Conservation (phyloP, 306 rosid genomes). For the Lithocarpus polystachyus region DNA sequence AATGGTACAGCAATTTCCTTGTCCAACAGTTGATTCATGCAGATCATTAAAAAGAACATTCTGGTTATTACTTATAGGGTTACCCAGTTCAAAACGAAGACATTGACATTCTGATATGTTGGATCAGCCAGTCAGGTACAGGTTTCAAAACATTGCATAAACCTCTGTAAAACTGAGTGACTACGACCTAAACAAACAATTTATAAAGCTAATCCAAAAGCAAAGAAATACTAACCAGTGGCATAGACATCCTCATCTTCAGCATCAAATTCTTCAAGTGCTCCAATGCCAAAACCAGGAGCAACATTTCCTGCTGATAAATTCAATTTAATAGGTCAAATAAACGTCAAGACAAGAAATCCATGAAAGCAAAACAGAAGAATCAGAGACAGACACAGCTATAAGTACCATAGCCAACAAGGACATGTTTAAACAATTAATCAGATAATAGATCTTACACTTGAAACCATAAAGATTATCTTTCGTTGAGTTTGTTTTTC, state of each 20-base stretch:
- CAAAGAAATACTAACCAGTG: conserved; percentile 52
- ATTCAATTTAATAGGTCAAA: conserved; percentile 34
- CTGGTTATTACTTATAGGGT: not conserved
- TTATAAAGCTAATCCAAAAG: conserved; percentile 16
- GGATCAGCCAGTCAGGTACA: not conserved
- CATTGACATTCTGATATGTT: not conserved
- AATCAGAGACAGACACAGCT: conserved; percentile 1
- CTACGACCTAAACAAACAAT: not conserved
- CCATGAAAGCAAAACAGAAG: conserved; percentile 15
- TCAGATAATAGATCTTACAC: conserved; percentile 58
- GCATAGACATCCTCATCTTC: conserved; percentile 96
- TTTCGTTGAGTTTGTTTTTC: conserved; percentile 42
- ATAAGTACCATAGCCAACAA: conserved; percentile 4
- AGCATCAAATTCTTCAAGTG: conserved; percentile 87
- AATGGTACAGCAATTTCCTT: not conserved
- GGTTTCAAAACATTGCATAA: conserved; percentile 18
- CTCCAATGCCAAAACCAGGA: conserved; percentile 99
- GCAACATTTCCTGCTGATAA: conserved; percentile 86
- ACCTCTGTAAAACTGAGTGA: conserved; percentile 4
- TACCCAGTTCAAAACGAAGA: not conserved
- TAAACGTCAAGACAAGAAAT: conserved; percentile 27
- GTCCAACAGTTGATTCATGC: too few relatives aligned
- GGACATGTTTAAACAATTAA: conserved; percentile 12
- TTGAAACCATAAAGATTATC: conserved; percentile 72
- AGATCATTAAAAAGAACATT: not conserved